Evolutionary conservation across 2,329 filamentous ascomycete genomes (phyloP), one percentile per base, ranked within the genome.

Genomic region (Knufia petricola): DNA sequence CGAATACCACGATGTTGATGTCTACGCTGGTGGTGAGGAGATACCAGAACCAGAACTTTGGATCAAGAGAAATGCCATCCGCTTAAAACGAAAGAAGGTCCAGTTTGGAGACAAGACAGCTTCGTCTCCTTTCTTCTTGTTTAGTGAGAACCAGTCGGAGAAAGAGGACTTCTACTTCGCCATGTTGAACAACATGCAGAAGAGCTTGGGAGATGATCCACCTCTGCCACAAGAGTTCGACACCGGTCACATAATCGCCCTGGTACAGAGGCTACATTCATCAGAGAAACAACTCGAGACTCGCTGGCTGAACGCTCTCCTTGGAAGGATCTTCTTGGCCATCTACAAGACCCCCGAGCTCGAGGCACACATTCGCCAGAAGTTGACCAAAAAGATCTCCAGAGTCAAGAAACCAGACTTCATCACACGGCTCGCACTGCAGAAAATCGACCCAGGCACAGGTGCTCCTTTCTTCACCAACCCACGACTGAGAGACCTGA

Each of bases 131-230:
- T 96, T 95, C 68, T 96, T 82, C 61, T 73, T 98, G 3, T 98
- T 96, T 66, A 94, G 87, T 0, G 88, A 96, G 57, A 95, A 94
- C 60, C 87, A 87, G 63, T 95, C 89, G 0, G 87, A 92, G 40
- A 98, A 98, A 65, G 92, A 98, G 66, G 92, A 98, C 63, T 96
- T 98, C 67, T 98, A 98, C 65, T 90, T 95, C 66, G 85, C 90
- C 10, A 73, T 98, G 58, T 72, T 98, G 32, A 81, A 82, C 59
- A 94, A 89, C 55, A 85, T 94, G 62, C 82, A 88, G 57, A 81
- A 83, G 58, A 73, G 75, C 32, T 69, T 71, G 2, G 71, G 72
- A 19, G 71, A 75, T 48, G 71, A 72, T 17, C 76, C 81, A 1
- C 87, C 88, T 0, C 74, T 75, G 46, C 84, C 85, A 8, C 77